Evolutionary conservation across 805 yeast genomes (phyloP).

Genomic region (Wickerhamomyces bisporus): DNA sequence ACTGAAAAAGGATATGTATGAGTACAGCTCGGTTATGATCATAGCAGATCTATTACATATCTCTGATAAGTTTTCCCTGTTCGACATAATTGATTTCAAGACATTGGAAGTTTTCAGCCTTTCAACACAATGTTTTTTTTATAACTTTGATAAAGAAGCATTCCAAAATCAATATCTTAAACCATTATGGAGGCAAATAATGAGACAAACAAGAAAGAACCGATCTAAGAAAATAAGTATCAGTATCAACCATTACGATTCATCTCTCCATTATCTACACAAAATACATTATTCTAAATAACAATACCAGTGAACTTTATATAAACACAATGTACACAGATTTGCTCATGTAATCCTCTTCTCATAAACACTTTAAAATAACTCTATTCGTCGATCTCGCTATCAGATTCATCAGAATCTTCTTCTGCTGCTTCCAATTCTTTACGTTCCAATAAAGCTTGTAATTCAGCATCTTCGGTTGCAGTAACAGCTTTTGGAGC

Average conservation of each 20-base stretch:
- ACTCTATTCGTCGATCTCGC: conserved; percentile 37
- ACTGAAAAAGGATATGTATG: neutral
- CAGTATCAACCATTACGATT: too few relatives aligned
- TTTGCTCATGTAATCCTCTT: neutral
- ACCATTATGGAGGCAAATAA: neutral
- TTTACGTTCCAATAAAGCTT: conserved; percentile 89
- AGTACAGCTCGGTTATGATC: neutral
- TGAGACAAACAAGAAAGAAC: neutral
- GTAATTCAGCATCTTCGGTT: conserved; percentile 95
- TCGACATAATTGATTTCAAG: conserved; percentile 2
- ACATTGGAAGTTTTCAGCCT: neutral
- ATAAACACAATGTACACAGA: neutral
- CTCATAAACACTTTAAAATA: neutral
- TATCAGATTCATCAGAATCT: conserved; percentile 66
- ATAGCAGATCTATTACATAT: neutral
- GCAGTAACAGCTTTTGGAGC: conserved; percentile 99
- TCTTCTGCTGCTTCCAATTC: conserved; percentile 81
- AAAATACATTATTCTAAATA: too few relatives aligned
- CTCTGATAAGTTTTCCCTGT: neutral
- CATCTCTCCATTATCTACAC: too few relatives aligned
- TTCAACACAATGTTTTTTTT: neutral
- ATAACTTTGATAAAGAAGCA: neutral
- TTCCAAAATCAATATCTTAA: neutral
- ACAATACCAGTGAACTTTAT: too few relatives aligned
- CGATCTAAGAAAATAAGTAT: neutral